These are phyloP conservation scores for Neonothopanus nambi DNA, from an alignment of 1,284 basidiomycete genomes.

Conservation along the genomic window DNA sequence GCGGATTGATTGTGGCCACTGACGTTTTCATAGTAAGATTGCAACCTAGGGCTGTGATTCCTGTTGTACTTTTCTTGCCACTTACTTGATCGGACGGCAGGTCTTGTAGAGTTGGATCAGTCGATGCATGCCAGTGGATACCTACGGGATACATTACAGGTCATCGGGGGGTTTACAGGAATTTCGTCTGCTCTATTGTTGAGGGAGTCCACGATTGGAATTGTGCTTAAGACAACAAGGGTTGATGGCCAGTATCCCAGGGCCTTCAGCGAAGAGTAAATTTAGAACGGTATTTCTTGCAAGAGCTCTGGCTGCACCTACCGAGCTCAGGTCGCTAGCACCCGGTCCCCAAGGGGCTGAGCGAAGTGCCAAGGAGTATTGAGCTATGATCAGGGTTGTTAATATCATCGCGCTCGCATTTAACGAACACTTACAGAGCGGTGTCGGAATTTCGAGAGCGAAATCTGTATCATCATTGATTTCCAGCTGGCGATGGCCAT, in stretches of 20 bases:
- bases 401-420: too few species aligned
- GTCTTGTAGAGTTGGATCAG: not conserved
- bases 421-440: too few species aligned
- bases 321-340: not conserved
- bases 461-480: too few species aligned
- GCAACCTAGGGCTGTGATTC: constrained; percentile 5
- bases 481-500: too few species aligned
- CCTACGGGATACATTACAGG: not conserved
- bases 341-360: constrained; percentile 3
- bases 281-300: not conserved
- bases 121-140: not conserved
- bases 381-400: too few species aligned
- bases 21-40: not conserved
- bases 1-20: not conserved
- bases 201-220: not conserved
- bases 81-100: not conserved
- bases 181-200: not conserved
- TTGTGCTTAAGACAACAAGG: constrained; percentile 4
- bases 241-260: not conserved
- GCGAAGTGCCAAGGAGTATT: not conserved
- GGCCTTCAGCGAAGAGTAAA: not conserved
- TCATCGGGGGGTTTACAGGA: not conserved
- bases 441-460: too few species aligned
- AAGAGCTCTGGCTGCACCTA: not conserved
- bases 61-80: not conserved